These are phyloP conservation scores for Clarkia xantiana DNA, from an alignment of 345 rosid genomes.

Conservation along the genomic window DNA sequence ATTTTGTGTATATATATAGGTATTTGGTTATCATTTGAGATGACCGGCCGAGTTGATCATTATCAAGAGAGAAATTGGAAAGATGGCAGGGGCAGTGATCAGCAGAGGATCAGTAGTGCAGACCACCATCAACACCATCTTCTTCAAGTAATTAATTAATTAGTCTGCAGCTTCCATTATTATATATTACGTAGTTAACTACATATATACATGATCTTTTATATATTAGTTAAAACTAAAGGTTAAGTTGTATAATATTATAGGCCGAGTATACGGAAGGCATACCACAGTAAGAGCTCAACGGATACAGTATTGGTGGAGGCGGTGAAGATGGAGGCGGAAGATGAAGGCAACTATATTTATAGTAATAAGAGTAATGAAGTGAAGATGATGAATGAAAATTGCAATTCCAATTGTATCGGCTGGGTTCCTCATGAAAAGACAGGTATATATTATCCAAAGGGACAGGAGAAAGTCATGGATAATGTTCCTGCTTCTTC, in stretches of 20 bases:
- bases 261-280: slow-evolving; percentile 21
- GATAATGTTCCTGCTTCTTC: slow-evolving; percentile 28
- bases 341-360: slow-evolving; percentile 9
- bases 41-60: not conserved
- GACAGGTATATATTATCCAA: slow-evolving; percentile 34
- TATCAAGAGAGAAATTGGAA: slow-evolving; percentile 12
- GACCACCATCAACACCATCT: slow-evolving; percentile 15
- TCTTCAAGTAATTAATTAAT: slow-evolving; percentile 33
- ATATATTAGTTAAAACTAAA: no score
- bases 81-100: slow-evolving; percentile 16
- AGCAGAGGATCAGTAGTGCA: slow-evolving; percentile 19
- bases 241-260: not conserved
- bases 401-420: not conserved
- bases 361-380: no score
- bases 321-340: slow-evolving; percentile 12
- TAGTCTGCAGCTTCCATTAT: no score
- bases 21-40: slow-evolving; percentile 14
- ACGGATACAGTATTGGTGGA: slow-evolving; percentile 1
- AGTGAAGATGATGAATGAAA: slow-evolving; percentile 3
- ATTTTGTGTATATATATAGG: slow-evolving; percentile 2
- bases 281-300: slow-evolving; percentile 18
- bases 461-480: slow-evolving; percentile 36
- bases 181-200: not conserved
- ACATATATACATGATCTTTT: no score
- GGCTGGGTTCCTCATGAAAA: slow-evolving; percentile 25